phyloP scores from a whole-genome alignment of 2,329 filamentous ascomycete species.

The Claviceps arundinis region DNA sequence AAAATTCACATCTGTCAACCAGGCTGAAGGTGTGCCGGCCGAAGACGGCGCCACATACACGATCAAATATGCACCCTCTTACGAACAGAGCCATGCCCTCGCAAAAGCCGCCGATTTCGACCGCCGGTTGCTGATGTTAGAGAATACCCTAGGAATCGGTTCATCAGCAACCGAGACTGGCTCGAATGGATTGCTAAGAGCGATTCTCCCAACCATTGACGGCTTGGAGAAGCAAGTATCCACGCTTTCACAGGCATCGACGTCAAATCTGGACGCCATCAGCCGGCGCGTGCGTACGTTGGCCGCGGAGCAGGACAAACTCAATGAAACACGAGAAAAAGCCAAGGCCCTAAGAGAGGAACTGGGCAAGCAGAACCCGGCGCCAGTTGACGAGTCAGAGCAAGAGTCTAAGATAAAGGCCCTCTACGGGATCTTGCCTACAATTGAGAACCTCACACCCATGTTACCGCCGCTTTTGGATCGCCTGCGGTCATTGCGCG shows the following conservation, averaged over 20 bases:
- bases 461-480: slow-evolving; percentile 77
- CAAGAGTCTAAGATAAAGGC: slow-evolving; percentile 81
- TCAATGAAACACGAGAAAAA: slow-evolving; percentile 51
- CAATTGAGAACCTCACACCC: slow-evolving; percentile 75
- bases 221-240: slow-evolving; percentile 68
- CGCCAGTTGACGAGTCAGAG: slow-evolving; percentile 43
- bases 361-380: slow-evolving; percentile 32
- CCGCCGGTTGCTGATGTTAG: slow-evolving; percentile 61
- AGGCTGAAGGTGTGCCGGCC: slow-evolving; percentile 10
- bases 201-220: slow-evolving; percentile 72
- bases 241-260: slow-evolving; percentile 59
- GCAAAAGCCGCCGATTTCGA: slow-evolving; percentile 82
- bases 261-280: slow-evolving; percentile 59
- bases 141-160: slow-evolving; percentile 68
- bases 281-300: slow-evolving; percentile 57
- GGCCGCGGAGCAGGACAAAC: slow-evolving; percentile 56
- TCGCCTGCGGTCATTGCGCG: slow-evolving; percentile 66
- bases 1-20: slow-evolving; percentile 8
- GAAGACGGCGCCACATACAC: slow-evolving; percentile 41
- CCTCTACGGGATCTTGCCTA: slow-evolving; percentile 76
- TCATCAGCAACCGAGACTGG: slow-evolving; percentile 51
- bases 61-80: slow-evolving; percentile 49
- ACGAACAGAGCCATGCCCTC: slow-evolving; percentile 57
- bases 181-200: slow-evolving; percentile 42
- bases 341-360: slow-evolving; percentile 50